Evolutionary conservation across 192 early-diverging fungal genomes (phyloP).

Genomic region (Rhizophagus clarus): DNA sequence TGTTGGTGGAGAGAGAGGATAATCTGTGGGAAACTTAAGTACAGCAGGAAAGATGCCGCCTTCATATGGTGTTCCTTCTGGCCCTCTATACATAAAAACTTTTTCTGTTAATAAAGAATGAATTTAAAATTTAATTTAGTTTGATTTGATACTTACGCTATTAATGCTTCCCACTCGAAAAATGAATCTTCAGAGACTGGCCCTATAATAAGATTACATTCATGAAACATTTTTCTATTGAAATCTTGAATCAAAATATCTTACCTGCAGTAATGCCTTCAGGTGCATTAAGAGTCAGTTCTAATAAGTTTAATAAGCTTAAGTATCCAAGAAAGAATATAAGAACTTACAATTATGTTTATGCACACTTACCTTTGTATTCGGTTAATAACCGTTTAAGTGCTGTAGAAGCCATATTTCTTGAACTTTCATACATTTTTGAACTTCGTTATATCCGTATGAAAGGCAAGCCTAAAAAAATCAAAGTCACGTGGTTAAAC

Average conservation of each 20-base stretch:
- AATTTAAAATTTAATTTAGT: not conserved
- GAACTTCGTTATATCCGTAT: too few species aligned
- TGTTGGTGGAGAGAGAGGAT: conserved; percentile 90
- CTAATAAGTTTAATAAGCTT: conserved; percentile 46
- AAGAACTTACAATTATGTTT: not conserved
- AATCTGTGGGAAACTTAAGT: conserved; percentile 89
- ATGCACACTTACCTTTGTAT: conserved; percentile 69
- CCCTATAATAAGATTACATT: conserved; percentile 43
- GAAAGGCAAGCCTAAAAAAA: too few species aligned
- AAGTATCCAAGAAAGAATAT: not conserved
- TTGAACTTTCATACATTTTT: not conserved
- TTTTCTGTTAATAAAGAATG: conserved; percentile 37
- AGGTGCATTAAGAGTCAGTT: conserved; percentile 86
- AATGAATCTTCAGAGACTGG: conserved; percentile 84
- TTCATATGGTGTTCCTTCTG: conserved; percentile 92
- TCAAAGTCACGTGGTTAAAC: too few species aligned
- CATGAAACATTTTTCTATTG: conserved; percentile 21
- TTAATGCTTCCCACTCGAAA: conserved; percentile 88
- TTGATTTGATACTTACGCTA: conserved; percentile 56
- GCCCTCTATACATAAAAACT: conserved; percentile 63
- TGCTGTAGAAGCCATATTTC: conserved; percentile 68
- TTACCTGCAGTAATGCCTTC: conserved; percentile 91
- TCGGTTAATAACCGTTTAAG: conserved; percentile 92
- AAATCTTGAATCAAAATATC: conserved; percentile 26
- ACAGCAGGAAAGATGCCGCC: conserved; percentile 91